Evolutionary conservation across 2,329 filamentous ascomycete genomes (phyloP).

Genomic region (Pseudogymnoascus sp.): DNA sequence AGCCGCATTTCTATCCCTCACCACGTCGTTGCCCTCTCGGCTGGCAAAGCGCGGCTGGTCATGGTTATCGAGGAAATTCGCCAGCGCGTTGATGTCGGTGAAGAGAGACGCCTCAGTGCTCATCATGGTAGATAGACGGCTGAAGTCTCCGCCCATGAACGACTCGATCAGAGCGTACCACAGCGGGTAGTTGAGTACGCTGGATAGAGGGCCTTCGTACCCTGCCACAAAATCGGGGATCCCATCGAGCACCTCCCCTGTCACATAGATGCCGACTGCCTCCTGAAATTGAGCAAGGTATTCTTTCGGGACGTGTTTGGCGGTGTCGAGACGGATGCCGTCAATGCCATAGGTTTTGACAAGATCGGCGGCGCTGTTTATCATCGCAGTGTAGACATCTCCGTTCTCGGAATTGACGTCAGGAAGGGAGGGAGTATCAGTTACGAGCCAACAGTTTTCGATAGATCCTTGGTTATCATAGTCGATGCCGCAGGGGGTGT

Average conservation of each 20-base stretch:
- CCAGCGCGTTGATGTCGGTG: constrained; percentile 19
- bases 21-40: constrained; percentile 8
- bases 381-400: constrained; percentile 30
- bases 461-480: constrained; percentile 39
- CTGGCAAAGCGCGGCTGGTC: constrained; percentile 33
- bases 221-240: constrained; percentile 40
- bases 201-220: constrained; percentile 33
- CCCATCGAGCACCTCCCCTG: constrained; percentile 53
- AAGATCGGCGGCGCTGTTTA: constrained; percentile 32
- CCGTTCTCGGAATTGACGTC: constrained; percentile 38
- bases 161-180: constrained; percentile 36
- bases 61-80: constrained; percentile 36
- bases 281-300: constrained; percentile 47
- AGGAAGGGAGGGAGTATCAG: constrained; percentile 35
- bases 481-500: constrained; percentile 48
- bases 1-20: constrained; percentile 35
- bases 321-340: constrained; percentile 40
- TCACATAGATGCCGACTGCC: constrained; percentile 46
- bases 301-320: constrained; percentile 35
- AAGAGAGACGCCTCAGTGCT: constrained; percentile 17
- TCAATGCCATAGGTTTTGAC: constrained; percentile 38
- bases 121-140: constrained; percentile 20
- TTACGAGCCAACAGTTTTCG: constrained; percentile 40
- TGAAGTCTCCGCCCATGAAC: constrained; percentile 18
- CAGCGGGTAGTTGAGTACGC: constrained; percentile 14